Base-by-base conservation (phyloP, 805 yeast genomes). In the Dipodascus albidus region DNA sequence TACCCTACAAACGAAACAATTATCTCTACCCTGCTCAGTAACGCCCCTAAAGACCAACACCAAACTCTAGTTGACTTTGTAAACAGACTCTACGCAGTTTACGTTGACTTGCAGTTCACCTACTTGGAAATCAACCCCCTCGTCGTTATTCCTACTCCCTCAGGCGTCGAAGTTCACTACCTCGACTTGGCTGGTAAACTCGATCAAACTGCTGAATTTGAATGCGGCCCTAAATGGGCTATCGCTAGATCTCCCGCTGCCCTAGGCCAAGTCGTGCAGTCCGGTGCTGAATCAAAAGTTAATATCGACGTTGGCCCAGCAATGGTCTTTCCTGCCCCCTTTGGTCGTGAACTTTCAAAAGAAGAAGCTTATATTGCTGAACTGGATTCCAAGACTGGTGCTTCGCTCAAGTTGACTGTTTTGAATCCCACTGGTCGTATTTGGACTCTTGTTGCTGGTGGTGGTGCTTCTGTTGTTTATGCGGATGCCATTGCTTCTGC, bases 211-310 rank as follows among this genome's bases (percentile, higher is more conserved):
- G 76, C 76, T 49, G 76, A 72, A 64, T 72, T 72, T 57, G 76
- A 72, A 63, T 73, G 76, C 57, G 76, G 76, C 35, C 72, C 76
- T 55, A 72, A 72, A 61, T 72, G 76, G 76, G 76, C 76, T 41
- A 58, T 64, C n/a, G 75, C 77, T 4, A 71, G 76, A 51, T 64
- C 76, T 17, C 71, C 74, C 47, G 65, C 69, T 50, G 67, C 70
- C 11, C 65, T 72, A 23, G 76, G 76, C 49, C 58, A 61, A 58
- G 60, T 62, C 38, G 52, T 51, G 35, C 53, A 56, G 22, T 57
- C 54, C 23, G 44, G 57, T n/a, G 47, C 59, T 22, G 54, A 60
- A 50, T 52, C 59, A 38, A 62, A 62, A 55, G 59, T 54, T 53
- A 60, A 61, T 48, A 60, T 73, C 49, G 76, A 73, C 55, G 73